Conservation (phyloP, 257 asterid species). For the Ballota nigra region DNA sequence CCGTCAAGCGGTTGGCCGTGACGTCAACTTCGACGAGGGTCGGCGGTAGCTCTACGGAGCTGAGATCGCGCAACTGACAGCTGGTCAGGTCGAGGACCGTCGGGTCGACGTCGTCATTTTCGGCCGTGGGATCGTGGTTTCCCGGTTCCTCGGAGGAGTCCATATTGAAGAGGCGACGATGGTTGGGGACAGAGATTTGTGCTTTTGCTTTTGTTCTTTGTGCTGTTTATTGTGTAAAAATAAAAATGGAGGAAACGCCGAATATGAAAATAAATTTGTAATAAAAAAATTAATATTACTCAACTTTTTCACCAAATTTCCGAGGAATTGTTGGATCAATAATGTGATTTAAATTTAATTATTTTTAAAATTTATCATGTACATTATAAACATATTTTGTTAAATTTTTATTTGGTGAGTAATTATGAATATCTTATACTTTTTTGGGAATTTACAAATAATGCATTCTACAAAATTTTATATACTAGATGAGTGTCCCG, state of each 20-base stretch:
- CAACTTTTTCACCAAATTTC: background rate
- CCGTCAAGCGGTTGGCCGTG: slow-evolving; percentile 84
- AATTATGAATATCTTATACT: too few relatives aligned
- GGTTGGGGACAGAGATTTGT: background rate
- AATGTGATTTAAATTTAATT: too few relatives aligned
- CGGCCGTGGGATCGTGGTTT: slow-evolving; percentile 32
- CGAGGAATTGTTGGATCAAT: too few relatives aligned
- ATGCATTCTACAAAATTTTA: too few relatives aligned
- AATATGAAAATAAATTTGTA: too few relatives aligned
- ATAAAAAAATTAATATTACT: too few relatives aligned
- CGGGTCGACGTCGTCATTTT: slow-evolving; percentile 26
- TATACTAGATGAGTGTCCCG: too few relatives aligned
- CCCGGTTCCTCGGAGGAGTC: slow-evolving; percentile 21
- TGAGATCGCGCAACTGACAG: slow-evolving; percentile 88
- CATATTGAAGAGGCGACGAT: background rate
- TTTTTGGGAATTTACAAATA: too few relatives aligned
- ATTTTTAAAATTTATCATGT: too few relatives aligned
- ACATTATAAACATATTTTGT: too few relatives aligned
- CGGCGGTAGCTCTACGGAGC: slow-evolving; percentile 64
- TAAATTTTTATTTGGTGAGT: too few relatives aligned
- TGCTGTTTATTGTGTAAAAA: background rate
- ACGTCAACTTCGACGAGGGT: slow-evolving; percentile 74
- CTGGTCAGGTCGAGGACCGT: slow-evolving; percentile 76
- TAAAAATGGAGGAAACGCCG: too few relatives aligned
- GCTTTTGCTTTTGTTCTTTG: background rate